Conservation (phyloP, 2,329 filamentous ascomycete species). For the Calonectria pseudoturangicola region DNA sequence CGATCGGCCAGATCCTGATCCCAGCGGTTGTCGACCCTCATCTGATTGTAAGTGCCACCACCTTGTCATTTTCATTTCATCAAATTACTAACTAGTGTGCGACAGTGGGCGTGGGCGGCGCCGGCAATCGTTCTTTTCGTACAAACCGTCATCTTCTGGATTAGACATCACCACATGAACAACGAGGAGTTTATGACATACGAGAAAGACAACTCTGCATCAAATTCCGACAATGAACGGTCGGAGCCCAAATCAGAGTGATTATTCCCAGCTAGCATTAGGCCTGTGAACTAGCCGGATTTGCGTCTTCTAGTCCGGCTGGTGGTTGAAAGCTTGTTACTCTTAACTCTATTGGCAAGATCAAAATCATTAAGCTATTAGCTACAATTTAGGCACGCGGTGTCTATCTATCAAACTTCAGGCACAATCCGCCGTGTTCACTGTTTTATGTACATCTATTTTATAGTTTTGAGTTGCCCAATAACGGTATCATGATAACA, state of each 20-base stretch:
- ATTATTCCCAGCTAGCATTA: background rate
- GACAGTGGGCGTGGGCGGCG: conserved; percentile 54
- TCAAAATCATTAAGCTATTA: background rate
- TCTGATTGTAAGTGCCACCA: conserved; percentile 56
- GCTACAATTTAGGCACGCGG: background rate
- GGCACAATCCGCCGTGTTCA: background rate
- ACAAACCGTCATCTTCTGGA: conserved; percentile 52
- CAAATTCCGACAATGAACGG: conserved; percentile 2
- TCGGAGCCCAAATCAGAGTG: background rate
- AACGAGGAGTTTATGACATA: conserved; percentile 43
- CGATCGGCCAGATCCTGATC: conserved; percentile 61
- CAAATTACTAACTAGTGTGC: conserved; percentile 52
- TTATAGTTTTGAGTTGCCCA: background rate
- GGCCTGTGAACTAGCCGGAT: background rate
- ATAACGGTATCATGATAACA: background rate
- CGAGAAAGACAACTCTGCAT: background rate
- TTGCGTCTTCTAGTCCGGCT: background rate
- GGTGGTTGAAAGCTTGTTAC: background rate
- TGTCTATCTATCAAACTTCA: background rate
- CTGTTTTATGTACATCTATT: background rate
- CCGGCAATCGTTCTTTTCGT: conserved; percentile 51
- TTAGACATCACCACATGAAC: conserved; percentile 51
- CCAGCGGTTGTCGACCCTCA: conserved; percentile 68
- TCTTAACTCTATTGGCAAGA: background rate
- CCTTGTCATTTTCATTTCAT: background rate